Percentiles rank a stretch among this genome's conserved stretches.
Evolutionary conservation across 352 stramenopile genomes (phyloP).

Genomic region (Phytophthora macrochlamydospora): DNA sequence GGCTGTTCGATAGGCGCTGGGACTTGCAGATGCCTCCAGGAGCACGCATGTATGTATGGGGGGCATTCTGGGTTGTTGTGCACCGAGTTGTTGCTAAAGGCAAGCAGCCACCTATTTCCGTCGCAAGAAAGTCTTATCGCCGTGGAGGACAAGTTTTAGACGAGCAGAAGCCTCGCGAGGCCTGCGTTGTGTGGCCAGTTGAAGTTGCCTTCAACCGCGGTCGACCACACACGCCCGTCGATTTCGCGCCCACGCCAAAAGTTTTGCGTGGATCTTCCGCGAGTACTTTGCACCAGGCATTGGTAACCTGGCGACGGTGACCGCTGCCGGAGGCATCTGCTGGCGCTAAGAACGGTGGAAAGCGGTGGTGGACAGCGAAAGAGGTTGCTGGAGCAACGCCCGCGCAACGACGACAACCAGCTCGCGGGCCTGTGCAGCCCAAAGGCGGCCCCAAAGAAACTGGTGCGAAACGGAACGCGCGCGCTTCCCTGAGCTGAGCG

Average conservation of each 20-base stretch:
- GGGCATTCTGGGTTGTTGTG: too few relatives aligned
- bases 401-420: not conserved
- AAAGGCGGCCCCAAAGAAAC: conserved; percentile 14
- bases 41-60: too few relatives aligned
- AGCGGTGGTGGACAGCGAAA: not conserved
- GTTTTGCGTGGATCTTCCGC: conserved; percentile 33
- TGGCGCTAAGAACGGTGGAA: not conserved
- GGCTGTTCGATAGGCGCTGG: too few relatives aligned
- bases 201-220: conserved; percentile 15
- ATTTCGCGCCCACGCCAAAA: conserved; percentile 6
- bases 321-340: conserved; percentile 17
- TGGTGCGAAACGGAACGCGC: conserved; percentile 29
- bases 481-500: too few relatives aligned
- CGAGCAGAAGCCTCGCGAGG: too few relatives aligned
- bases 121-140: too few relatives aligned
- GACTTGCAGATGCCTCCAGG: too few relatives aligned
- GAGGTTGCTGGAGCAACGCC: not conserved
- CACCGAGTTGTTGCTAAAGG: too few relatives aligned
- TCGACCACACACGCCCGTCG: not conserved
- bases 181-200: conserved; percentile 14
- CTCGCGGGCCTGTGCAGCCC: not conserved
- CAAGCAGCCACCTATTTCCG: too few relatives aligned
- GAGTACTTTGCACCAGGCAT: conserved; percentile 19
- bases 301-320: conserved; percentile 21
- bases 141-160: too few relatives aligned